Base-by-base conservation (phyloP, 768 basidiomycete species). In the Trametopsis cervina region DNA sequence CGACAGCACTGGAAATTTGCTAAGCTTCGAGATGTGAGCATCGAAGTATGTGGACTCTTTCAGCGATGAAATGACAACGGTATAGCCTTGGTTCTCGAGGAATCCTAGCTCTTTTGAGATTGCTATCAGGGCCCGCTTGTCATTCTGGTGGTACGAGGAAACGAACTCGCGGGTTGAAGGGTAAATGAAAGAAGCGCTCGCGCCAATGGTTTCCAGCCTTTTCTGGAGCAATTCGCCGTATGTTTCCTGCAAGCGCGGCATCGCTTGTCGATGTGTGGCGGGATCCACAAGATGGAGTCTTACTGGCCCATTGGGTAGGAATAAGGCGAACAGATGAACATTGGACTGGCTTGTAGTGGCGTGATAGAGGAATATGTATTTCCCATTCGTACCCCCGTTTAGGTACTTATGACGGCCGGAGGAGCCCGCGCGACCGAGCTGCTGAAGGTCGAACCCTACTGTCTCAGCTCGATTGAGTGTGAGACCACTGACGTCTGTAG, bases 251-350 rank as follows among this genome's bases (percentile, higher is more conserved):
- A 97, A 74, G 40, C 81, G 83, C 4, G 81, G 71, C 24, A 97
- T 80, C 4, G 82, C 77, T 58, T 95, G 92, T 38, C 92, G 81
- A 33, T 82, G 81, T n/a, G 81, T 79, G 13, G 91, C 91, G 33
- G 84, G 83, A 63, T 98, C 96, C 47, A 98, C 93, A 43, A 96
- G 69, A 62, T 92, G 93, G 2, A 98, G 70, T 57, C 83, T 86
- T 29, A 83, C 82, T 9, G 66, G 53, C 0, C 83, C 84, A 23
- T 63, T 69, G 0, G 91, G 90, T 27, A 83, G 72, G 70, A 98
- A 95, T 25, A 96, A 70, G 0, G 85, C 86, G 58, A 95, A 93
- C 15, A 96, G 78, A 57, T 97, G 92, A 18, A 95, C 75, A 5
- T 81, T 75, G 0, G 79, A 78, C 40, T 73, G 84, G 45, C 78